Conservation (phyloP, 495 filamentous ascomycete species). For the Peziza echinospora region DNA sequence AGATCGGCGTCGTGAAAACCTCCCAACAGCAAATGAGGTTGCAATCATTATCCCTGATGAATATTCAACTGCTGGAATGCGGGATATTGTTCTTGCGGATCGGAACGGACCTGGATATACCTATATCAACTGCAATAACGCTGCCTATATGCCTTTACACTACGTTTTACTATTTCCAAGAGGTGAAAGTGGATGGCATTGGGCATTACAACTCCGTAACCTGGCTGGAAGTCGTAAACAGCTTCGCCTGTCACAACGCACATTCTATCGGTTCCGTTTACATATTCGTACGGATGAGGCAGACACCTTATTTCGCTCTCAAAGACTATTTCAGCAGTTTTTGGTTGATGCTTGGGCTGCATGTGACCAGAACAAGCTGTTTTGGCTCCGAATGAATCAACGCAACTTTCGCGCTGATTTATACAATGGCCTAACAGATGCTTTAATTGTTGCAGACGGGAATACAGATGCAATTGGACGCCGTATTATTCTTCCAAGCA, state of each 20-base stretch:
- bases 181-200: background rate
- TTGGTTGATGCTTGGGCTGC: background rate
- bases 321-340: too few species aligned
- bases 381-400: background rate
- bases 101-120: background rate
- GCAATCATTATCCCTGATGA: slow-evolving; percentile 3
- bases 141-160: background rate
- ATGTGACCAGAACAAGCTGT: background rate
- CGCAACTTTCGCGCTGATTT: background rate
- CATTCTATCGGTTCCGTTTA: background rate
- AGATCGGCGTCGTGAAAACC: slow-evolving; percentile 4
- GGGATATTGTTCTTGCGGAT: slow-evolving; percentile 5
- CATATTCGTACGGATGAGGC: background rate
- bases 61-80: background rate
- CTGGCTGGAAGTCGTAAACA: background rate
- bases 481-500: background rate
- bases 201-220: background rate
- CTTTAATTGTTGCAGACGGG: background rate
- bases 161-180: background rate
- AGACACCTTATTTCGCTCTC: background rate
- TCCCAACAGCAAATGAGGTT: slow-evolving; percentile 5
- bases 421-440: background rate
- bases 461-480: background rate
- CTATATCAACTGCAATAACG: background rate
- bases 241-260: background rate